Evolutionary conservation across 208 protist genomes (phyloP).

Genomic region (Herpetomonas tarakana): DNA sequence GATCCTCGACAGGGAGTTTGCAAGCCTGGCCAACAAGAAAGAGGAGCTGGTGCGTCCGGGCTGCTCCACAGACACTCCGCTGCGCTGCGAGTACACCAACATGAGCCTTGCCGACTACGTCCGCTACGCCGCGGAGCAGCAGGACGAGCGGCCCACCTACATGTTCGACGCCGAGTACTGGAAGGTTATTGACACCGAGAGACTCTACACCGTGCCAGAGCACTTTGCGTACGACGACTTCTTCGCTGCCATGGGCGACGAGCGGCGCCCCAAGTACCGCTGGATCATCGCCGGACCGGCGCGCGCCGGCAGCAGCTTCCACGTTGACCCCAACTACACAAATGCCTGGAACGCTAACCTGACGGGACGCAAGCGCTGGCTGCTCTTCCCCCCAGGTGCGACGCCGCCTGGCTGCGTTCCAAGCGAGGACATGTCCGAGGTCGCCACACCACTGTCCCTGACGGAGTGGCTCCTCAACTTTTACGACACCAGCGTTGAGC

Average conservation of each 20-base stretch:
- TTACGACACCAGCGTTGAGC: constrained; percentile 74
- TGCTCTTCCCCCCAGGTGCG: constrained; percentile 78
- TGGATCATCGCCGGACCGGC: constrained; percentile 89
- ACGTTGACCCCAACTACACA: constrained; percentile 89
- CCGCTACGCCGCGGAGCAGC: constrained; percentile 67
- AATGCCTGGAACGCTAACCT: constrained; percentile 90
- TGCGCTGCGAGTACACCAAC: constrained; percentile 85
- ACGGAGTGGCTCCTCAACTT: constrained; percentile 87
- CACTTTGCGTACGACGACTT: constrained; percentile 85
- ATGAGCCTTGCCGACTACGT: constrained; percentile 87
- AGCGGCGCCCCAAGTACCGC: constrained; percentile 73
- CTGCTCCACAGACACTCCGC: constrained; percentile 36
- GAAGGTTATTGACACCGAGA: constrained; percentile 40
- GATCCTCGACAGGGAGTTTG: constrained; percentile 60
- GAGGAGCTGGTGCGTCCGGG: constrained; percentile 33
- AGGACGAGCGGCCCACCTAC: constrained; percentile 89
- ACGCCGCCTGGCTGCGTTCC: constrained; percentile 75
- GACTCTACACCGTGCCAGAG: constrained; percentile 73
- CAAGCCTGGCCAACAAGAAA: constrained; percentile 56
- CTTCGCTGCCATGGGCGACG: constrained; percentile 59
- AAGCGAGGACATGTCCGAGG: constrained; percentile 80
- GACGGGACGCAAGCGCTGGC: constrained; percentile 84
- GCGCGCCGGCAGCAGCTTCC: constrained; percentile 83
- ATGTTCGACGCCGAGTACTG: constrained; percentile 90
- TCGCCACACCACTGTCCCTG: constrained; percentile 83